Conservation (phyloP, 345 rosid species). For the Eucalyptus caleyi region DNA sequence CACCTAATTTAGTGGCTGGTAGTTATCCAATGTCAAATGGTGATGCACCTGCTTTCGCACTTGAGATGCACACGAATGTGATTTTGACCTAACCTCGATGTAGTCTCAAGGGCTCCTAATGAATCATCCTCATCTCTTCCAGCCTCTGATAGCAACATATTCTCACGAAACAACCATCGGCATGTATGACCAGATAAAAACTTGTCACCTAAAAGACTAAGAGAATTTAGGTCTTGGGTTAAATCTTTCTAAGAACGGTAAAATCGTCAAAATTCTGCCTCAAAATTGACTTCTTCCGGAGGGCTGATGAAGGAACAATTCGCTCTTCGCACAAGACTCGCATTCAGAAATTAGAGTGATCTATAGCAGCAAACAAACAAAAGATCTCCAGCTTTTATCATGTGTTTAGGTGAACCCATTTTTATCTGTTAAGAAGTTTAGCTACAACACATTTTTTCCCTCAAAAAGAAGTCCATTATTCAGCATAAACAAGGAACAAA, state of each 20-base stretch:
- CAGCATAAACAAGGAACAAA: background rate
- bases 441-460: background rate
- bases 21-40: conserved; percentile 35
- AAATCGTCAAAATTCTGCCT: background rate
- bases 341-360: background rate
- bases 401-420: background rate
- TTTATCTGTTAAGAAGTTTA: background rate
- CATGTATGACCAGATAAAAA: background rate
- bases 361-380: background rate
- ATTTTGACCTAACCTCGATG: conserved; percentile 36
- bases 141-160: background rate
- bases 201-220: background rate
- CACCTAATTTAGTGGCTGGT: conserved; percentile 41
- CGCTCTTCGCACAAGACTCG: background rate
- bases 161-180: background rate
- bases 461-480: background rate
- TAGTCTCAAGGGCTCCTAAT: background rate
- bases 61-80: conserved; percentile 1
- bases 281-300: background rate
- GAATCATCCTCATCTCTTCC: background rate
- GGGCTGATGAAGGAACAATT: background rate
- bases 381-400: background rate
- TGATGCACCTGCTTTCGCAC: conserved; percentile 18
- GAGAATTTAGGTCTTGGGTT: background rate
- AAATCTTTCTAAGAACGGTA: background rate